Evolutionary conservation across 805 yeast species (phyloP), one percentile per base, ranked within the genome.

Genomic region (Blastobotrys americana): DNA sequence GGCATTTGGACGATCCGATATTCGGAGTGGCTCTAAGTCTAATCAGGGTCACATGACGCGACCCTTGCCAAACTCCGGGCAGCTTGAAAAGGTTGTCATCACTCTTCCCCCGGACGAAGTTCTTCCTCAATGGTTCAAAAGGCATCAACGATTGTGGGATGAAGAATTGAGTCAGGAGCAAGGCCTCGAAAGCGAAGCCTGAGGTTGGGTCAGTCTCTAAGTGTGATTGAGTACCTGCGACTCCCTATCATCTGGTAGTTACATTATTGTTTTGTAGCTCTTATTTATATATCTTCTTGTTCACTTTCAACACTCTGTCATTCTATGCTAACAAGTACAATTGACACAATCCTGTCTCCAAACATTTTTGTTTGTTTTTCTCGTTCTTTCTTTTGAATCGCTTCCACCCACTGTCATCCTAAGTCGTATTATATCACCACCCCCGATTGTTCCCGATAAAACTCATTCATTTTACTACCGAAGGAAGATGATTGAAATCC

Each of bases 71-170:
- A n/a, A n/a, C n/a, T 19, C 13, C 28, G 37, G 52, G 67, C 70
- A 13, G 63, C 67, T 6, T 53, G 66, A 6, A 57, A 68, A 41
- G 68, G 69, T 54, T 19, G 42, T 45, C 6, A 39, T 57, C 19
- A 67, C 66, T 41, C 69, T 84, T 4, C 95, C 95, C 0, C 66
- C 71, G 5, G 87, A 80, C 41, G 63, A 69, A 9, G 67, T 72
- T 34, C 67, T 87, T n/a, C 95, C 95, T 0, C 66, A 59, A 1
- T 87, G 96, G 96, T 84, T 85, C 54, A 67, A 67, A 17, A 61
- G 65, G 23, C 84, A 83, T 46, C 61, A 89, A 47, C 74, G 78
- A 48, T 56, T 67, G 90, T 94, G 88, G 82, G 52, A 63, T 61
- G 39, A 70, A 61, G 41, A 64, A 13, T 37, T 35, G 19, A 36